Conservation (phyloP, 805 yeast genomes). For the Danielia reshetovae region DNA sequence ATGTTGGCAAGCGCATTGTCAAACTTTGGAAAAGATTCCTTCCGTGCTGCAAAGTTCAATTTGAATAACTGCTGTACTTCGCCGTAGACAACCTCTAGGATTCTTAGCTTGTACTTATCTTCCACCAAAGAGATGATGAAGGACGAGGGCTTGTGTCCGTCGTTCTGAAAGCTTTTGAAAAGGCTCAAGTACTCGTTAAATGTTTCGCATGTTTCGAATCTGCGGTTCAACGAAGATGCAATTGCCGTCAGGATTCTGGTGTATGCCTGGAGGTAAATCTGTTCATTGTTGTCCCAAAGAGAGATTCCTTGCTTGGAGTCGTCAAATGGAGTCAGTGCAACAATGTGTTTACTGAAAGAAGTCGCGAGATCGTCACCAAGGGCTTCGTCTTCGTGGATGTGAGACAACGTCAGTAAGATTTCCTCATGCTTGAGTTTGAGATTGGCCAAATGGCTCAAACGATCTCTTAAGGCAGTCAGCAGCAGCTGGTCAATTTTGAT, state of each 20-base stretch:
- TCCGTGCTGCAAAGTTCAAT: too few relatives aligned
- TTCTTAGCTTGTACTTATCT: conserved; percentile 32
- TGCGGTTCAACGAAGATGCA: conserved; percentile 20
- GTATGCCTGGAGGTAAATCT: conserved; percentile 20
- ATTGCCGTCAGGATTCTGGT: conserved; percentile 20
- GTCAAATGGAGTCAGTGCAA: conserved; percentile 28
- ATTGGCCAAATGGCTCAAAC: conserved; percentile 37
- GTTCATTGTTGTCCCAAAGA: conserved; percentile 28
- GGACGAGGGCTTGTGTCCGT: conserved; percentile 5
- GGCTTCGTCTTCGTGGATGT: conserved; percentile 12
- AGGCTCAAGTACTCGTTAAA: conserved; percentile 27
- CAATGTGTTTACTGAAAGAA: conserved; percentile 27
- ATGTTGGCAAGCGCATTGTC: neutral
- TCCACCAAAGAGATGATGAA: conserved; percentile 22
- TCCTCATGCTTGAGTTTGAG: conserved; percentile 56
- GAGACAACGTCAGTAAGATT: conserved; percentile 33
- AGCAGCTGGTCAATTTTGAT: conserved; percentile 52
- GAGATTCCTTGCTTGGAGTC: conserved; percentile 27
- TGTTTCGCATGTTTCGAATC: conserved; percentile 21
- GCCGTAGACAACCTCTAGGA: conserved; percentile 25
- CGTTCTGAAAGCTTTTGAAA: conserved; percentile 21
- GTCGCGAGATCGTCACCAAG: conserved; percentile 19
- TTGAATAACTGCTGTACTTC: conserved; percentile 21
- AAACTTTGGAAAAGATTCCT: too few relatives aligned
- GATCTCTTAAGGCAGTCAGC: conserved; percentile 32